phyloP scores from a whole-genome alignment of 306 rosid species.

The Geum urbanum region DNA sequence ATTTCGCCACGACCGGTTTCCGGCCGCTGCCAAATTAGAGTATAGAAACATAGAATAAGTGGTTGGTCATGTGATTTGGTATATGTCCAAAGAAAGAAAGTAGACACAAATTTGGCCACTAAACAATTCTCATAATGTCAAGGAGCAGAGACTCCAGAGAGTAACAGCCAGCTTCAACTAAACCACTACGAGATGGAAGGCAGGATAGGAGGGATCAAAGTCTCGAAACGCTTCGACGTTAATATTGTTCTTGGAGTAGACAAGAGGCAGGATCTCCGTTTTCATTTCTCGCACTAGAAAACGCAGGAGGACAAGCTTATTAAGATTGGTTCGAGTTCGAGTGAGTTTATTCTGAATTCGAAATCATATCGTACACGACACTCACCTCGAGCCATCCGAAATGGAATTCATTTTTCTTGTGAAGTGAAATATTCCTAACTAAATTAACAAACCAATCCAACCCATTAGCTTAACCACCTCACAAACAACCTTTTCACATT shows the following conservation, averaged over 20 bases:
- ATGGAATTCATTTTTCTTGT: constrained; percentile 1
- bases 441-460: neutral
- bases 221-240: too few relatives aligned
- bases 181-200: too few relatives aligned
- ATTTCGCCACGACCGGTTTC: neutral
- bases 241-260: constrained; percentile 23
- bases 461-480: neutral
- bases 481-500: neutral
- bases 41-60: neutral
- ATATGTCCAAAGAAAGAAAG: neutral
- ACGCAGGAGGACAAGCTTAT: neutral
- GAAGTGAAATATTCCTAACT: neutral
- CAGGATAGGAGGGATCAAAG: neutral
- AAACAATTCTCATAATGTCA: neutral
- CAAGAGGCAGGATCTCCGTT: constrained; percentile 19
- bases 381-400: constrained; percentile 29
- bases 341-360: constrained; percentile 9
- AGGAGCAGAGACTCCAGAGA: neutral
- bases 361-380: constrained; percentile 48
- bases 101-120: neutral
- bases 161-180: neutral
- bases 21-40: neutral
- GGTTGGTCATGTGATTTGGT: constrained; percentile 8
- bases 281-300: constrained; percentile 9
- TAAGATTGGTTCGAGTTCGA: neutral